Evolutionary conservation across 176 grass and related monocot species (phyloP), one percentile per base, ranked within the genome.

Genomic region (Oryza glumipatula): DNA sequence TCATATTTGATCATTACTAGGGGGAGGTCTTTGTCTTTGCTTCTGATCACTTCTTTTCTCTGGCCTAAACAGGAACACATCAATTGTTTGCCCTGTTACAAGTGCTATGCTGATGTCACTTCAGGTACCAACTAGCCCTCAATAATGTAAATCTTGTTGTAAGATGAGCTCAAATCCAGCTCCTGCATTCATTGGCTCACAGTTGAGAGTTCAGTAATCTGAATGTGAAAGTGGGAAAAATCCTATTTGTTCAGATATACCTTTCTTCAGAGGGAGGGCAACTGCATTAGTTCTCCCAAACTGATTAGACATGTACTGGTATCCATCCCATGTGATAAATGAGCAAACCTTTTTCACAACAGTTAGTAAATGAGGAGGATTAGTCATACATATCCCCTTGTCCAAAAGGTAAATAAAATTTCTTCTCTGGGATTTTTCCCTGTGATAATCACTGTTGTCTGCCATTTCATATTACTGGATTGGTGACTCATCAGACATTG

Each of bases 51-150:
- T 90, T 49, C 84, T 83, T 87, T 85, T 82, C 60, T 77, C 65
- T 76, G 84, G 84, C 80, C 84, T 76, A 11, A 90, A 87, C 76
- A 51, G 74, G 76, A 80, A 89, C 87, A 76, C 89, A 71, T 84
- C 69, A 71, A 21, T 76, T 70, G 76, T 89, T 80, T 68, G 9
- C 47, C 1, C 51, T 87, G 86, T 49, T 65, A n/a, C 68, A 87
- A 81, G 65, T 87, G 79, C 79, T 61, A 30, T 1, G 32, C 54
- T 76, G 86, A 87, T 69, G 72, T 77, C 79, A 77, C 49, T 70
- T 76, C 32, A 56, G 72, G 36, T 76, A 82, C 15, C 85, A 47
- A 76, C 13, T 87, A 61, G 72, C 73, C 3, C 64, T 33, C 70
- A 32, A 63, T 86, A 65, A 22, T 87, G 47, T 41, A 41, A 41